Conservation (phyloP, 148 eudicot genomes). For the Dianthus caryophyllus region DNA sequence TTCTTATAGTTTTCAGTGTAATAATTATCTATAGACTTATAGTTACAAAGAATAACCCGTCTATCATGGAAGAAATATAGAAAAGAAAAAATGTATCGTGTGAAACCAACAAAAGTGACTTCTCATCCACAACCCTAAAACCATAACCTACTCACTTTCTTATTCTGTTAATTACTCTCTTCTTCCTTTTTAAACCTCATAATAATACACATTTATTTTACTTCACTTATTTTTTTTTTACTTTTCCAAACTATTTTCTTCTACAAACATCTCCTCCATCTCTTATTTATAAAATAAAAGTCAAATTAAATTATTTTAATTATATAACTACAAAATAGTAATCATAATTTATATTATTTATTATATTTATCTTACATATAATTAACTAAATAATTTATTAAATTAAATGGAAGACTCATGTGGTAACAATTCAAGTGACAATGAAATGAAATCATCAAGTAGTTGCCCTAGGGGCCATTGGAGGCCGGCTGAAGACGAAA, state of each 20-base stretch:
- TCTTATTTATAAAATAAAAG: slow-evolving; percentile 2
- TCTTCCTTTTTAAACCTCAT: slow-evolving; percentile 25
- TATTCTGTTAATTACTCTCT: slow-evolving; percentile 29
- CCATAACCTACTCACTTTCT: slow-evolving; percentile 50
- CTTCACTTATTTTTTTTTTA: slow-evolving; percentile 6
- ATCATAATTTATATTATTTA: too few relatives aligned
- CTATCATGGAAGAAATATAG: not conserved
- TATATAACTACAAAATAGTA: not conserved
- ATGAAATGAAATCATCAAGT: slow-evolving; percentile 33
- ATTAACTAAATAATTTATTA: not conserved
- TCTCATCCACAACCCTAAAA: slow-evolving; percentile 75
- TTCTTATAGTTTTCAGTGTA: too few relatives aligned
- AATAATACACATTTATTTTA: slow-evolving; percentile 18
- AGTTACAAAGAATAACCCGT: too few relatives aligned
- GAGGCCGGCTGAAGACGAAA: slow-evolving; percentile 94
- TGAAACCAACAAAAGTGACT: slow-evolving; percentile 91
- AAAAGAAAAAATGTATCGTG: slow-evolving; percentile 42
- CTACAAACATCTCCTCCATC: not conserved
- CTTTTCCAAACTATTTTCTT: not conserved
- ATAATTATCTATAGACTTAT: too few relatives aligned
- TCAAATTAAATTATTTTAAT: slow-evolving; percentile 16
- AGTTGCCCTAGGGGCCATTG: slow-evolving; percentile 91
- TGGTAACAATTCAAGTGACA: slow-evolving; percentile 37
- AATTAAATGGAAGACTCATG: slow-evolving; percentile 47
- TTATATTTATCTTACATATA: not conserved